These are phyloP conservation scores for Gastrolobium bilobum DNA, from an alignment of 306 rosid genomes.

Conservation along the genomic window DNA sequence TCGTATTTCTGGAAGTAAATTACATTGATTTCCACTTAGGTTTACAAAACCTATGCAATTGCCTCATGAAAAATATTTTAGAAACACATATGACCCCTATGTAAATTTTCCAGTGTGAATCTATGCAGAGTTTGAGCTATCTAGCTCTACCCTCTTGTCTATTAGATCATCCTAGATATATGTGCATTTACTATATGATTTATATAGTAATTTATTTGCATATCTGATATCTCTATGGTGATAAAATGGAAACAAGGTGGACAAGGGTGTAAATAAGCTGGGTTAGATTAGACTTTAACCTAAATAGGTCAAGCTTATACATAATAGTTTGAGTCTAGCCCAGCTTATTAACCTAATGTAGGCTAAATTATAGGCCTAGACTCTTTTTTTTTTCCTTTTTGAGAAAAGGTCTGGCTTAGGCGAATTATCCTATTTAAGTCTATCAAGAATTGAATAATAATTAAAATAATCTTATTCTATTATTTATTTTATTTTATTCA, in stretches of 20 bases:
- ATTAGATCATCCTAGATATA: constrained; percentile 31
- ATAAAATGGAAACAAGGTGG: neutral
- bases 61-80: neutral
- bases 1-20: constrained; percentile 38
- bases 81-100: neutral
- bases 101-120: neutral
- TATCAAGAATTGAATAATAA: no score
- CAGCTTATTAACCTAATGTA: no score
- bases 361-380: no score
- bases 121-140: constrained; percentile 30
- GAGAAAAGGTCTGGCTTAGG: no score
- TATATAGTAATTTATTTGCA: constrained; percentile 23
- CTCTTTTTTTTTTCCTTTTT: no score
- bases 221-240: constrained; percentile 29
- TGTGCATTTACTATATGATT: neutral
- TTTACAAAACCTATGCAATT: constrained; percentile 13
- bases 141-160: neutral
- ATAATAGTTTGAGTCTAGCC: no score
- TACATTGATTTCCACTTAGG: constrained; percentile 13
- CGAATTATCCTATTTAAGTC: no score
- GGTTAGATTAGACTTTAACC: no score
- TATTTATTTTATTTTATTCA: no score
- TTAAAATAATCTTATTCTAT: no score
- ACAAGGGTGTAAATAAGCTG: no score
- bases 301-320: no score